Base-by-base conservation (phyloP, 1,284 basidiomycete species). In the Vanrija sp. region DNA sequence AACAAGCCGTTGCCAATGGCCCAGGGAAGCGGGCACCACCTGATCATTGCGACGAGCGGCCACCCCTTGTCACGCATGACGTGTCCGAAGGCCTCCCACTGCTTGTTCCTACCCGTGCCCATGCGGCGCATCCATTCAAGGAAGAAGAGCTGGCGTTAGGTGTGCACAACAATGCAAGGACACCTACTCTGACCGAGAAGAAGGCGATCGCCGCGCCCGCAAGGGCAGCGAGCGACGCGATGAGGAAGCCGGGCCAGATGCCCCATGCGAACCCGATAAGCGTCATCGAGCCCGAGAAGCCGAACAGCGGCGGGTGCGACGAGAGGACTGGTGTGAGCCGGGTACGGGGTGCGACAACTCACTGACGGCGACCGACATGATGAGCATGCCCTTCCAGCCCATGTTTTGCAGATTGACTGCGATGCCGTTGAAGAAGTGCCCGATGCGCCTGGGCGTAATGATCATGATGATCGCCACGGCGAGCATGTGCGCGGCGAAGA, bases 1-100 rank as follows among this genome's bases (percentile, higher is more conserved):
- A 77, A 77, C 5, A 75, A 59, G 3, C 75, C 75, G 57, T 75
- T 77, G 6, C 71, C 70, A 9, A 77, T 61, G 5, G 71, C 72
- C 71, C 72, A 77, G 6, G 75, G 75, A 15, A 77, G 55, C 6
- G 75, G 75, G 52, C 74, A 76, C 58, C 69, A 77, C 9, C 75
- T 57, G 52, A 77, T 76, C 74, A 77, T 76, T 50, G 72, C 69
- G 43, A 77, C 65, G 25, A 77, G 60, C 1, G 72, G 68, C 21
- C 67, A 58, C 1, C 75, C 75, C 52, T 72, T 72, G n/a, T 66
- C 66, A n/a, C 61, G 55, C 68, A 77, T 73, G 52, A 77, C 75
- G 49, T 72, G 68, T 1, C 67, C 70, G 51, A 77, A 77, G 7
- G 75, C 75, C 29, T 72, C 69, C 73, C 73, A 77, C 52, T 74